Evolutionary conservation across 768 basidiomycete genomes (phyloP).

Genomic region (Kwoniella pini): DNA sequence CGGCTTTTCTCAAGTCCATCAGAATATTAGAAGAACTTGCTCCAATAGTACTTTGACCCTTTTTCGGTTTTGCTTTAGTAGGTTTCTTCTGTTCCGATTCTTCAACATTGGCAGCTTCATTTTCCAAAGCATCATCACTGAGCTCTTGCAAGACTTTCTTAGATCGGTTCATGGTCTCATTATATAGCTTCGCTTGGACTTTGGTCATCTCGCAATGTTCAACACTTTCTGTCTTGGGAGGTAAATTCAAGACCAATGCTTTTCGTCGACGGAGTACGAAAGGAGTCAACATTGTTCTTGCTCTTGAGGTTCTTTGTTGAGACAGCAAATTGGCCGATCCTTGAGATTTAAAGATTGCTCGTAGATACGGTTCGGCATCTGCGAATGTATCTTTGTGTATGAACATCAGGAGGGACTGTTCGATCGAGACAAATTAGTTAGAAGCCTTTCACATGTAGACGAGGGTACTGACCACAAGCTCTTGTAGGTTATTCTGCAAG

Average conservation of each 20-base stretch:
- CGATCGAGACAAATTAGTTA: background rate
- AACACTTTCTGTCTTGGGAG: slow-evolving; percentile 86
- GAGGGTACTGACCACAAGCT: slow-evolving; percentile 56
- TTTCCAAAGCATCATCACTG: slow-evolving; percentile 47
- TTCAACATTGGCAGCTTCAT: slow-evolving; percentile 52
- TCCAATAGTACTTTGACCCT: slow-evolving; percentile 24
- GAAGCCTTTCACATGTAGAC: background rate
- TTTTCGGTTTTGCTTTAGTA: slow-evolving; percentile 53
- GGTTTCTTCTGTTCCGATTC: slow-evolving; percentile 54
- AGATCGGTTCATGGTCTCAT: slow-evolving; percentile 78
- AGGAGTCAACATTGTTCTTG: slow-evolving; percentile 99
- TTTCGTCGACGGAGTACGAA: slow-evolving; percentile 97
- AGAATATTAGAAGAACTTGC: slow-evolving; percentile 78
- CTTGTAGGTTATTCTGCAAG: slow-evolving; percentile 64
- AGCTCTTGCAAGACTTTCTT: slow-evolving; percentile 63
- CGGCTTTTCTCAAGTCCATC: slow-evolving; percentile 96
- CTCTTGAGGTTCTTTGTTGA: slow-evolving; percentile 86
- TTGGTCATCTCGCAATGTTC: slow-evolving; percentile 93
- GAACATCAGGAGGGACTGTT: slow-evolving; percentile 94
- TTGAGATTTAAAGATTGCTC: slow-evolving; percentile 89
- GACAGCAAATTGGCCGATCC: slow-evolving; percentile 89
- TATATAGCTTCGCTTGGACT: slow-evolving; percentile 78
- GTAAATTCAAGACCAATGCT: slow-evolving; percentile 87
- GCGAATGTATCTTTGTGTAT: slow-evolving; percentile 89
- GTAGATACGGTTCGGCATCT: slow-evolving; percentile 70